A percentile compares a stretch with the other conserved stretches of the same genome.
These are phyloP conservation scores for Amanita inopinata DNA, from an alignment of 768 basidiomycete genomes.

Conservation along the genomic window DNA sequence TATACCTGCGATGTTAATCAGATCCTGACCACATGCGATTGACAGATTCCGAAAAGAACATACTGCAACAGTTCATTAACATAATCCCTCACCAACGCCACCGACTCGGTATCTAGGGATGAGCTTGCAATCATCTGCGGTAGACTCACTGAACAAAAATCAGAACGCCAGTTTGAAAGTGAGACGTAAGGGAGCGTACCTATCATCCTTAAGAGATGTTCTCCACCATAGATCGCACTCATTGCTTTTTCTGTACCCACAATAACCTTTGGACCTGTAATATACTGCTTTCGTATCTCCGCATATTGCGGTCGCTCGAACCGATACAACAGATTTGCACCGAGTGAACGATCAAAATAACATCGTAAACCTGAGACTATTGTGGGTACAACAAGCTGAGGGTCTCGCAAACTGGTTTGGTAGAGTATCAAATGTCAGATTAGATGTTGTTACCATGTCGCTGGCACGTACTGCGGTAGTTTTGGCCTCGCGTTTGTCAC, in stretches of 20 bases:
- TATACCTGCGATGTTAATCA: slow-evolving; percentile 44
- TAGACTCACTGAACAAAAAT: slow-evolving; percentile 59
- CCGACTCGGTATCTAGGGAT: slow-evolving; percentile 84
- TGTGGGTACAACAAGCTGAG: slow-evolving; percentile 62
- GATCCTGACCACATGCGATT: no score
- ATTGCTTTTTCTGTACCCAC: slow-evolving; percentile 72
- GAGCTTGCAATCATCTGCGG: slow-evolving; percentile 87
- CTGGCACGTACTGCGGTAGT: slow-evolving; percentile 28
- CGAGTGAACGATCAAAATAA: slow-evolving; percentile 90
- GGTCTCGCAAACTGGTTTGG: slow-evolving; percentile 50
- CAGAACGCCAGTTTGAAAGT: slow-evolving; percentile 7
- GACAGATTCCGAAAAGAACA: no score
- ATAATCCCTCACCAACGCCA: slow-evolving; percentile 77
- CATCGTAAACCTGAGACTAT: slow-evolving; percentile 77
- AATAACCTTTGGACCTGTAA: slow-evolving; percentile 62
- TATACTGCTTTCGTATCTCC: slow-evolving; percentile 59
- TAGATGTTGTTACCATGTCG: neutral
- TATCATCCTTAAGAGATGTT: slow-evolving; percentile 86
- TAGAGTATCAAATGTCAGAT: neutral
- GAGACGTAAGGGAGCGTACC: slow-evolving; percentile 35
- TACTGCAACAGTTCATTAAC: slow-evolving; percentile 81
- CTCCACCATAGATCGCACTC: slow-evolving; percentile 88
- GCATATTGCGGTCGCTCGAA: slow-evolving; percentile 94
- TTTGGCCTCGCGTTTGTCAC: slow-evolving; percentile 37
- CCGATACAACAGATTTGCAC: slow-evolving; percentile 85